Evolutionary conservation across 768 basidiomycete species (phyloP), one percentile per base, ranked within the genome.

Genomic region (Hericium alpestre): DNA sequence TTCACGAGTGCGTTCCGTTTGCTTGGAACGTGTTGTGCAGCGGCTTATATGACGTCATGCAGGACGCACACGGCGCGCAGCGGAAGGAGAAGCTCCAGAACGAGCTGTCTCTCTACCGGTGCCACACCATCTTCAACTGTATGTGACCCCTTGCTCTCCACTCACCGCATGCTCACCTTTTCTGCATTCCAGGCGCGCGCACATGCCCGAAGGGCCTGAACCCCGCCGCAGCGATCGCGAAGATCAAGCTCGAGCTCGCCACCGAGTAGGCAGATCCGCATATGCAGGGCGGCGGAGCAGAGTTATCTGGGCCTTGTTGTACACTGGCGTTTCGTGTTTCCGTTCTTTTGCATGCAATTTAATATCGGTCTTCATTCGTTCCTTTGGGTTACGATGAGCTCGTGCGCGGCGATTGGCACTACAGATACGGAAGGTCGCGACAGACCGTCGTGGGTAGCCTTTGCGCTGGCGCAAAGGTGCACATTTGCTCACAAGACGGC

Each of bases 121-220:
- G 95, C 77, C 95, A 97, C 73, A 97, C 95, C 51, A 97, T 96
- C 75, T 96, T 97, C 79, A 96, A 96, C 74, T 92, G 92, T 88
- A 5, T 53, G 61, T 27, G 15, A 59, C 49, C 49, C 40, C 48
- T 51, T 59, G 38, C 20, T 9, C 13, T 58, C 13, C 59, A 86
- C 22, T 15, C 3, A 13, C 11, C 11, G 3, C 6, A 20, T 20
- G 3, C 11, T 40, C 3, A 41, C 3, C 39, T 55, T 8, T 55
- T 41, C 32, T 32, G 7, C 32, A 43, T 7, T 37, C n/a, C 32
- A 62, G 88, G 91, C 71, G 82, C 93, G 52, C 86, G 90, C 56
- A 96, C 94, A n/a, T 97, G 93, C 74, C 93, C 93, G 56, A 96
- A 96, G 81, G 93, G 93, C 55, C 80, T 95, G 62, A 94, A 95